A percentile compares a stretch with the other conserved stretches of the same genome.
phyloP scores from a whole-genome alignment of 2,329 filamentous ascomycete species.

The Sodiomyces alkalinus region DNA sequence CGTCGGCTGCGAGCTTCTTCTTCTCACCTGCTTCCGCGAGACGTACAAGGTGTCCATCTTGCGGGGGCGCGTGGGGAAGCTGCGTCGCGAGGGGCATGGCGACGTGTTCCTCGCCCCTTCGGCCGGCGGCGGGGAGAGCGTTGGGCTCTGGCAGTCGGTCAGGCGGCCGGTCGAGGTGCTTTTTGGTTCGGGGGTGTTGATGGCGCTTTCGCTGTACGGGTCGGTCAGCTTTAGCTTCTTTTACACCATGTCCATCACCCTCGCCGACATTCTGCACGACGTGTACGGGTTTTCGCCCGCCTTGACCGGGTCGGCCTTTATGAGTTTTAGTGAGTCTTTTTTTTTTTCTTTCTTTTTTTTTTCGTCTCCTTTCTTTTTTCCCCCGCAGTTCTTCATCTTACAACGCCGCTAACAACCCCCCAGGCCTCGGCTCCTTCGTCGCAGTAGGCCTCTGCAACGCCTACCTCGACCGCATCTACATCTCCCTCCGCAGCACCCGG shows the following conservation, averaged over 20 bases:
- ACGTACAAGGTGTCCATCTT: slow-evolving; percentile 46
- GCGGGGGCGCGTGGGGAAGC: slow-evolving; percentile 20
- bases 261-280: slow-evolving; percentile 32
- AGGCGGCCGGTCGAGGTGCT: slow-evolving; percentile 30
- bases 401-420: no score
- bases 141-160: slow-evolving; percentile 23
- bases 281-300: slow-evolving; percentile 34
- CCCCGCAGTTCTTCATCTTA: slow-evolving; percentile 5
- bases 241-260: slow-evolving; percentile 37
- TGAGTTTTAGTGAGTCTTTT: slow-evolving; percentile 32
- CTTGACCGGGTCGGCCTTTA: slow-evolving; percentile 34
- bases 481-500: slow-evolving; percentile 24
- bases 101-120: no score
- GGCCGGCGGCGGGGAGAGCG: background rate
- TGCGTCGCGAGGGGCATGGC: slow-evolving; percentile 14
- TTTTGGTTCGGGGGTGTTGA: slow-evolving; percentile 35
- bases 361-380: no score
- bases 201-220: slow-evolving; percentile 29
- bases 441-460: slow-evolving; percentile 33
- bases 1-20: slow-evolving; percentile 29
- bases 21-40: slow-evolving; percentile 38
- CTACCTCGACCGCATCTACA: slow-evolving; percentile 36
- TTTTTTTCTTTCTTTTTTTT: rapidly evolving
- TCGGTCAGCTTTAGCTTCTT: slow-evolving; percentile 34
- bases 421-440: slow-evolving; percentile 31